Base-by-base conservation (phyloP, 192 early-diverging fungal species). In the Kickxella alabastrina region DNA sequence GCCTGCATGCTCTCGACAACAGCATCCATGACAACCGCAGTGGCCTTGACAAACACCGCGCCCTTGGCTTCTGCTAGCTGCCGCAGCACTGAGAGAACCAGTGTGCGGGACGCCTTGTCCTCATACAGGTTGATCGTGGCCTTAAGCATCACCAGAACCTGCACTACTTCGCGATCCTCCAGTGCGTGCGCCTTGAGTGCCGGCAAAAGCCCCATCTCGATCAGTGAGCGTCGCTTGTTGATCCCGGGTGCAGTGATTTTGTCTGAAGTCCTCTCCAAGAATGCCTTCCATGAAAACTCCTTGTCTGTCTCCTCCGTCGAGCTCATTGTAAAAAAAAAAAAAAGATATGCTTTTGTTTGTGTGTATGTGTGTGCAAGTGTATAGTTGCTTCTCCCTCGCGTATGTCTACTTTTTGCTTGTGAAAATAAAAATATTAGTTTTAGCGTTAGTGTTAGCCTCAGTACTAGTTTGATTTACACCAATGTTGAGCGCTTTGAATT, bases 121-220 rank as follows among this genome's bases (percentile, higher is more conserved):
- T 75, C 75, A 57, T 89, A 91, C 22, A 86, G 82, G 10, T 82
- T 57, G 45, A 83, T 74, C 38, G 87, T 85, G 13, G 80, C 53
- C 40, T 77, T 63, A 19, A 89, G 41, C 38, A 82, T 49, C 21
- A 78, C 62, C 27, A 88, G 37, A 4, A 85, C 24, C 13, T 46
- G 59, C 10, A 58, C 48, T 37, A 74, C 53, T 10, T 65, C 62
- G 23, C 60, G 57, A 19, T 73, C 69, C 6, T 54, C 53, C 29
- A 71, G 49, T 59, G 77, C 44, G 31, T 67, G 50, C 19, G 41
- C 52, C 9, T 21, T 37, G 8, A 74, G 50, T 10, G 28, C 13
- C n/a, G 74, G 61, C 18, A 76, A 34, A 17, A 81, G 68, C 18
- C 73, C 62, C 24, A 50, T 48, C 24, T 79, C 72, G 6, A 86